These are phyloP conservation scores for Saxophila tyrrhenica DNA, from an alignment of 495 filamentous ascomycete genomes.

Conservation along the genomic window DNA sequence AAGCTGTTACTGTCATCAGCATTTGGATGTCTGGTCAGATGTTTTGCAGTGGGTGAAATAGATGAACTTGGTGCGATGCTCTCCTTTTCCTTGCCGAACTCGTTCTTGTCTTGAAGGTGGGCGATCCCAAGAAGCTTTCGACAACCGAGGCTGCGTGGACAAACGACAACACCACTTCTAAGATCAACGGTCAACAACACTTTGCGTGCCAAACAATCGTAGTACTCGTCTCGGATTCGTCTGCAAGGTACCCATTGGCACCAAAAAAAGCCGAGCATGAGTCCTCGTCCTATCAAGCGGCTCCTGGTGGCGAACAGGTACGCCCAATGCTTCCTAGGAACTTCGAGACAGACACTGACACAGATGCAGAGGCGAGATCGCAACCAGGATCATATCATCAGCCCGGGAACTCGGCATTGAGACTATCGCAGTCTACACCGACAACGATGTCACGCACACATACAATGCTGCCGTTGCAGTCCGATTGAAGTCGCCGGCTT, in stretches of 20 bases:
- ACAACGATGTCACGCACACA: constrained; percentile 43
- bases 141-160: neutral
- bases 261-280: neutral
- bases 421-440: constrained; percentile 43
- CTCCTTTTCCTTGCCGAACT: no score
- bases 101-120: no score
- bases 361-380: constrained; percentile 47
- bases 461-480: constrained; percentile 38
- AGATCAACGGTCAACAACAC: neutral
- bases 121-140: neutral
- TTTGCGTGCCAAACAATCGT: neutral
- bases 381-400: constrained; percentile 45
- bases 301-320: constrained; percentile 50
- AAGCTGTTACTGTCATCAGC: no score
- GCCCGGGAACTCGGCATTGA: constrained; percentile 45
- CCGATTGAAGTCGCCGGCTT: constrained; percentile 37
- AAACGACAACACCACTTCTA: neutral
- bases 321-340: no score
- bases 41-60: no score
- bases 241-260: no score
- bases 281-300: constrained; percentile 34
- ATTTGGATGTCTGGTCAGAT: no score
- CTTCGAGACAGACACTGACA: no score
- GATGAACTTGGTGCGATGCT: no score
- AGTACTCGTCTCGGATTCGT: neutral